Evolutionary conservation across 345 rosid genomes (phyloP), one percentile per base, ranked within the genome.

Genomic region (Hypericum androsaemum): DNA sequence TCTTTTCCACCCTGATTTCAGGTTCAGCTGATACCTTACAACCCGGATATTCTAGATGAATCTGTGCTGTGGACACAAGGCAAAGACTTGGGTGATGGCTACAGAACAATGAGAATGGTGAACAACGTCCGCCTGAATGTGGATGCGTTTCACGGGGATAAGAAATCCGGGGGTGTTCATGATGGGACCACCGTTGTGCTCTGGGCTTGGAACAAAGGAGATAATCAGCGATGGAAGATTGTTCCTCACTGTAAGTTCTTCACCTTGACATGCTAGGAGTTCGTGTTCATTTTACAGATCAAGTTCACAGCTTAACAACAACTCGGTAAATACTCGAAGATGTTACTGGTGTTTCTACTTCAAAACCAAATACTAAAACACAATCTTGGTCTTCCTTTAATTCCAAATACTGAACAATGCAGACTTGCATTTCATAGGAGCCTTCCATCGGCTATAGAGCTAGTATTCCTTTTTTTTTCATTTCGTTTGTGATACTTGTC

Each of bases 191-290:
- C 53, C 12, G 67, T 88, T 12, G 89, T 78, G 52, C 88, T 92
- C 44, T 83, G 88, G 88, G 50, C 76, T 48, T 88, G 98, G 95
- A 77, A 76, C 71, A 72, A 78, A 50, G 96, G 96, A 48, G 88
- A 81, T 9, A 88, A 85, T 73, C 95, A 92, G 76, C 76, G 46
- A 8, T 92, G 98, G 98, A 92, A 73, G 83, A 80, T 83, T 41
- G 55, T 40, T 38, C 85, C 80, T 39, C 64, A 75, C 47, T 83
- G 92, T 86, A 83, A 80, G 92, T 63, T 56, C 32, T 22, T 1
- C 32, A 1, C 32, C 32, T 22, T 4, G 4, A 22, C 32, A 1
- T 22, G 32, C 32, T 22, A 22, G 2, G 32, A 22, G 1, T 1
- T 22, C 32, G 32, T 4, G 4, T 22, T 22, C 32, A n/a, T n/a